A percentile compares a stretch with the other conserved stretches of the same genome.
These are phyloP conservation scores for Apiospora arundinis DNA, from an alignment of 2,329 filamentous ascomycete species.

Conservation along the genomic window DNA sequence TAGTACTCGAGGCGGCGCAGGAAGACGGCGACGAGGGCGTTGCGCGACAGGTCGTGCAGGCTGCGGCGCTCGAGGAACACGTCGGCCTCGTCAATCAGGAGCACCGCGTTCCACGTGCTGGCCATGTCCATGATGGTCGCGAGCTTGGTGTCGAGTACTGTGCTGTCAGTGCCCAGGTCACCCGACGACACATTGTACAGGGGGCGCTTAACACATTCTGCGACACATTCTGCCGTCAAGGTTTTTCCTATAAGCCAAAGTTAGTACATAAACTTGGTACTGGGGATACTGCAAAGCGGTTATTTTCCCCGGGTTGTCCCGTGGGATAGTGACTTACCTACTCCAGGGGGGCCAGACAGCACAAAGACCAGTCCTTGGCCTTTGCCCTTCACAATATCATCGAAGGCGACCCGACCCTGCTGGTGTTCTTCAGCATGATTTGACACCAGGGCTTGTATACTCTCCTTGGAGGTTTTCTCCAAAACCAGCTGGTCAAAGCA, in stretches of 20 bases:
- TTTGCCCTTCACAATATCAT: constrained; percentile 29
- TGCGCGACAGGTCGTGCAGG: constrained; percentile 27
- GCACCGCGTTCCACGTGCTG: constrained; percentile 45
- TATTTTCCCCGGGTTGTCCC: constrained; percentile 29
- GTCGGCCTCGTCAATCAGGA: constrained; percentile 41
- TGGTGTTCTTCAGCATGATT: background rate
- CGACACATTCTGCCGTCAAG: constrained; percentile 45
- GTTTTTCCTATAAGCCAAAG: constrained; percentile 39
- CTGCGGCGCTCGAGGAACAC: constrained; percentile 43
- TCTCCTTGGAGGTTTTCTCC: constrained; percentile 55
- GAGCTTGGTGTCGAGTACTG: constrained; percentile 33
- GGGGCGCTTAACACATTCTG: constrained; percentile 42
- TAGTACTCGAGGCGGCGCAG: constrained; percentile 30
- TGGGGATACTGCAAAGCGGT: too few species aligned
- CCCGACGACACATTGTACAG: constrained; percentile 42
- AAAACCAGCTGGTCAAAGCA: constrained; percentile 58
- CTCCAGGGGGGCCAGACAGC: constrained; percentile 50
- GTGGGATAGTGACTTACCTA: constrained; percentile 28
- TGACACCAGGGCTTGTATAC: constrained; percentile 52
- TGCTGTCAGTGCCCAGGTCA: constrained; percentile 37
- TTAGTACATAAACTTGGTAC: background rate
- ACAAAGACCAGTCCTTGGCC: constrained; percentile 50
- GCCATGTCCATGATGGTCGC: constrained; percentile 46
- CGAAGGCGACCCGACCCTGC: background rate
- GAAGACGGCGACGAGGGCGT: constrained; percentile 31